Percentiles rank a stretch among this genome's conserved stretches.
Conservation (phyloP, 2,329 filamentous ascomycete genomes). For the Colletotrichum tofieldiae region DNA sequence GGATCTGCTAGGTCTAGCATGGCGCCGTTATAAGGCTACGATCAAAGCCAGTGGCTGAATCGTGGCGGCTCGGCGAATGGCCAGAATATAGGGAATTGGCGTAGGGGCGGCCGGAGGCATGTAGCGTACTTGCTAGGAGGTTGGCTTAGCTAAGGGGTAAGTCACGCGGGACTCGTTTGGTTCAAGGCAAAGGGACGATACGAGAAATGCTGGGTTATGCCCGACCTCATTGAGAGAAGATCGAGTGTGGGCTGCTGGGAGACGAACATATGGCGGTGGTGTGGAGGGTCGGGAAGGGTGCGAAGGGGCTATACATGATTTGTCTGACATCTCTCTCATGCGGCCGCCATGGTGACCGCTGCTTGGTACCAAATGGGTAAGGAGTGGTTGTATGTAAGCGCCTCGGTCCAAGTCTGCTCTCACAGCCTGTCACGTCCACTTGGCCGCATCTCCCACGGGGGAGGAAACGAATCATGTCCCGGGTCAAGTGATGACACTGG, state of each 20-base stretch:
- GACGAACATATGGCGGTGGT: constrained; percentile 28
- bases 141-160: constrained; percentile 31
- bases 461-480: constrained; percentile 16
- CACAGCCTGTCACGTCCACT: neutral
- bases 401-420: constrained; percentile 1
- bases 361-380: constrained; percentile 14
- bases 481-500: neutral
- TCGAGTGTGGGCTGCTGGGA: constrained; percentile 39
- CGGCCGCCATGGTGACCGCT: constrained; percentile 35
- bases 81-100: constrained; percentile 20
- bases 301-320: constrained; percentile 37
- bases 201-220: constrained; percentile 35
- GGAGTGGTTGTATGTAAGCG: constrained; percentile 18
- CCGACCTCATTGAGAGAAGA: constrained; percentile 22
- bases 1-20: constrained; percentile 28
- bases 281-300: constrained; percentile 39
- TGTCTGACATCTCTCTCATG: constrained; percentile 31
- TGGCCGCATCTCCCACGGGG: neutral
- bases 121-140: constrained; percentile 14
- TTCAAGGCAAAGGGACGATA: constrained; percentile 21
- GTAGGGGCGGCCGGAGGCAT: constrained; percentile 3
- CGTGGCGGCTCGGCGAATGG: constrained; percentile 36
- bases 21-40: constrained; percentile 35
- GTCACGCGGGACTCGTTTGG: constrained; percentile 37
- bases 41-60: constrained; percentile 18